Evolutionary conservation across 2,329 filamentous ascomycete genomes (phyloP).

Genomic region (Talaromyces sp.): DNA sequence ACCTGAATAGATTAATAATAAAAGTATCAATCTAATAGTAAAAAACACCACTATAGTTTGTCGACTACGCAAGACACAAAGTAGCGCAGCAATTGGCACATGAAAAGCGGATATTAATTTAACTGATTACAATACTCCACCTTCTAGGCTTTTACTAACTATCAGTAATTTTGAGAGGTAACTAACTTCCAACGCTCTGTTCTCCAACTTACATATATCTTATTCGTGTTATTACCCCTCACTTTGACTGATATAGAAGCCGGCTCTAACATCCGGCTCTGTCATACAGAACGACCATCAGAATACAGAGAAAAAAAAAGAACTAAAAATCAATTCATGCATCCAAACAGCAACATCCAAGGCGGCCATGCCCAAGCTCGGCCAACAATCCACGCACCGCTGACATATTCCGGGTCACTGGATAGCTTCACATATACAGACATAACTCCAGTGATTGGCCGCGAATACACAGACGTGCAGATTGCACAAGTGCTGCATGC

Average conservation of each 20-base stretch:
- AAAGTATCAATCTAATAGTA: neutral
- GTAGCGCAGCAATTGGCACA: neutral
- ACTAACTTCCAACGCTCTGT: neutral
- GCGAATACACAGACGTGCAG: conserved; percentile 32
- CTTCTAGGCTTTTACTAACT: neutral
- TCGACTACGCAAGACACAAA: neutral
- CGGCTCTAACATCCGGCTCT: neutral
- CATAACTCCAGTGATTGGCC: conserved; percentile 31
- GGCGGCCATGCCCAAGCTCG: conserved; percentile 20
- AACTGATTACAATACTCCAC: neutral
- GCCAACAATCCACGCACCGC: conserved; percentile 23
- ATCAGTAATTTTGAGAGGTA: neutral
- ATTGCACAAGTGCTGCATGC: conserved; percentile 51
- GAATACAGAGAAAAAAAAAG: neutral
- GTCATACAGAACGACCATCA: too few relatives aligned
- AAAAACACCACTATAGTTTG: too few relatives aligned
- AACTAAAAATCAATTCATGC: conserved; percentile 3
- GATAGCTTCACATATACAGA: conserved; percentile 22
- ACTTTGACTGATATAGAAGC: neutral
- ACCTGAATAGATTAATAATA: neutral
- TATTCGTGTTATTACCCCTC: neutral
- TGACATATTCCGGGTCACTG: conserved; percentile 39
- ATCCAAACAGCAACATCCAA: conserved; percentile 12
- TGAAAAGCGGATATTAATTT: neutral
- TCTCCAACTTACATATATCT: neutral